These are phyloP conservation scores for Phytopythium aichiense DNA, from an alignment of 352 stramenopile species.

Conservation along the genomic window DNA sequence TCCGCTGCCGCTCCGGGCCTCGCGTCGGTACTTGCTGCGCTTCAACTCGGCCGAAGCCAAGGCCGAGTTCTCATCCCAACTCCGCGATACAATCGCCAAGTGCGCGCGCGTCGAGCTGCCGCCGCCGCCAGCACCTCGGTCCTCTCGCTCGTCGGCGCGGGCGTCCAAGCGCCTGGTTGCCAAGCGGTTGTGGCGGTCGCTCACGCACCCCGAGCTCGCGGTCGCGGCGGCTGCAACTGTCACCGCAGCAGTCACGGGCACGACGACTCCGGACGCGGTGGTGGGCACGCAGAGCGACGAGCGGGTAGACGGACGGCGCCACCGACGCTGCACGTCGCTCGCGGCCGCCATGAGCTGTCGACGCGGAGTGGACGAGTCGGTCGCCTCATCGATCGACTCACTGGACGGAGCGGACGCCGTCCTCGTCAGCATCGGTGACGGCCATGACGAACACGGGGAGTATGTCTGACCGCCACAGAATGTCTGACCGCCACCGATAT, in stretches of 20 bases:
- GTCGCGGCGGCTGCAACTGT: background rate
- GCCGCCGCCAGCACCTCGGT: conserved; percentile 1
- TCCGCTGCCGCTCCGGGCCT: conserved; percentile 14
- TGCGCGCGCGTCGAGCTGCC: conserved; percentile 12
- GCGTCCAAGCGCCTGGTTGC: conserved; percentile 10
- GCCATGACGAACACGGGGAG: background rate
- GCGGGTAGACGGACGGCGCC: background rate
- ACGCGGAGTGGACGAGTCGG: background rate
- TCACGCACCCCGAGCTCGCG: conserved; percentile 10
- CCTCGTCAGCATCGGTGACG: background rate
- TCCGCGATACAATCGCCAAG: conserved; percentile 27
- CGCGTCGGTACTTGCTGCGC: conserved; percentile 42
- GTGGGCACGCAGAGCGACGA: background rate
- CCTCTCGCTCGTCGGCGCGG: conserved; percentile 5
- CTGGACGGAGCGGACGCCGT: background rate
- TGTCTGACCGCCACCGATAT: background rate
- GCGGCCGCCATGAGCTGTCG: background rate
- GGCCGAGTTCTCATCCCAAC: conserved; percentile 26
- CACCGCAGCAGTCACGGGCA: background rate
- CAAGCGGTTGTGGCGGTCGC: conserved; percentile 22
- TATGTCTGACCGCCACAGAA: background rate
- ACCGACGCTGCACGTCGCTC: background rate
- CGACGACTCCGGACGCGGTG: background rate
- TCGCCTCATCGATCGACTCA: background rate
- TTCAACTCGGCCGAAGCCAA: conserved; percentile 36